Evolutionary conservation across 1,284 basidiomycete species (phyloP), one percentile per base, ranked within the genome.

Genomic region (Coniferiporia weirii): DNA sequence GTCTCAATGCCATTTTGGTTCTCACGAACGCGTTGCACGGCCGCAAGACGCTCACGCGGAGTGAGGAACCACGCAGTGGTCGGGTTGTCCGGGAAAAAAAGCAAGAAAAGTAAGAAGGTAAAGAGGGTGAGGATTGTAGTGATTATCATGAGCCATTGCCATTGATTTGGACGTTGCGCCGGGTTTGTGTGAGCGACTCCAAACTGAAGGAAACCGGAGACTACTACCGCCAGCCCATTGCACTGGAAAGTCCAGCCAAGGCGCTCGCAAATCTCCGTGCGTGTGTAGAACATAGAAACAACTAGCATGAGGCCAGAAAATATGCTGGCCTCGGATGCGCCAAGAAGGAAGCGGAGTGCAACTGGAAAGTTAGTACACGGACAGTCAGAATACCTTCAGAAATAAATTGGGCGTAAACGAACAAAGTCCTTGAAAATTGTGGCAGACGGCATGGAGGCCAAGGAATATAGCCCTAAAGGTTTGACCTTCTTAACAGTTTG

Each of bases 71-170:
- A 61, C 0, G 69, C 67, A 0, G 60, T 66, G 17, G 64, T 64
- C 0, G 70, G 71, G n/a, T 65, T 67, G 15, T 65, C 61, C 4
- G 70, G 70, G 45, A 71, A 67, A 38, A 68, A 64, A 20, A 67
- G 40, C 20, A 59, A 20, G 54, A 66, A 66, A 7, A 63, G 51
- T 22, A 67, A 57, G 17, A 63, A 64, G 40, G 65, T 38, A 17
- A 66, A 57, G 22, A 69, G 52, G 9, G 68, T 65, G 38, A 67
- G 54, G 27, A 68, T 40, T 35, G 64, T 44, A 32, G 66, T 68
- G 57, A 69, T 66, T 61, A 74, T 68, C 66, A 72, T 67, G 44
- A 65, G 64, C 69, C 68, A 69, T 59, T 69, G 66, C 44, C 66
- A 62, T 61, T 66, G 69, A 54, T 63, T 63, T 0, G 69, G 69